Evolutionary conservation across 768 basidiomycete genomes (phyloP).

Genomic region (Amanita muscaria): DNA sequence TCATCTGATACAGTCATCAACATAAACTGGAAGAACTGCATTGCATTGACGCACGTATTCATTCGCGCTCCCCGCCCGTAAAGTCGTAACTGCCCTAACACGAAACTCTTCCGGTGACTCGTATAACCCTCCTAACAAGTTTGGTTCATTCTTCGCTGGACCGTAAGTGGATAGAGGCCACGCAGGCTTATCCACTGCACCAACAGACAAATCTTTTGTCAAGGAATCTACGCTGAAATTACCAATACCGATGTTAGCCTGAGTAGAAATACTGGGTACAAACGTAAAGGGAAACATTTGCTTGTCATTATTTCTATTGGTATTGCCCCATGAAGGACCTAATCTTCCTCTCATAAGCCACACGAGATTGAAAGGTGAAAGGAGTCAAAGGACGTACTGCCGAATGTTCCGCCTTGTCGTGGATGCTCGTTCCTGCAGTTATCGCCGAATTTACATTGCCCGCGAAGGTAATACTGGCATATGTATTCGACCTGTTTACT

Average conservation of each 20-base stretch:
- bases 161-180: too few species aligned
- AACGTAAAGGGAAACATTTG: conserved; percentile 37
- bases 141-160: too few species aligned
- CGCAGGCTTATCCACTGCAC: conserved; percentile 59
- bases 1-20: conserved; percentile 15
- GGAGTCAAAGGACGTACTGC: too few species aligned
- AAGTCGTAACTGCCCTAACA: conserved; percentile 49
- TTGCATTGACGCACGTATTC: conserved; percentile 55
- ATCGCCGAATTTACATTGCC: conserved; percentile 57
- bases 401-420: conserved; percentile 19
- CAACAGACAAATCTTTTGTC: conserved; percentile 64
- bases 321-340: conserved; percentile 38
- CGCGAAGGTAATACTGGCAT: conserved; percentile 56
- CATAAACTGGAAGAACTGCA: background rate
- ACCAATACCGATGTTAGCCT: too few species aligned
- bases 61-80: conserved; percentile 41
- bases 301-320: too few species aligned
- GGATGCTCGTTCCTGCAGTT: conserved; percentile 64
- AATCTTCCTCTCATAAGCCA: conserved; percentile 3
- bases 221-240: conserved; percentile 64
- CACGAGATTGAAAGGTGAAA: conserved; percentile 7
- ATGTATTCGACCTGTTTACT: conserved; percentile 43
- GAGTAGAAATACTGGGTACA: conserved; percentile 14
- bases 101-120: too few species aligned
- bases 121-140: too few species aligned